A percentile compares a stretch with the other conserved stretches of the same genome.
Evolutionary conservation across 768 basidiomycete genomes (phyloP).

Genomic region (Hygrocybe coccinea): DNA sequence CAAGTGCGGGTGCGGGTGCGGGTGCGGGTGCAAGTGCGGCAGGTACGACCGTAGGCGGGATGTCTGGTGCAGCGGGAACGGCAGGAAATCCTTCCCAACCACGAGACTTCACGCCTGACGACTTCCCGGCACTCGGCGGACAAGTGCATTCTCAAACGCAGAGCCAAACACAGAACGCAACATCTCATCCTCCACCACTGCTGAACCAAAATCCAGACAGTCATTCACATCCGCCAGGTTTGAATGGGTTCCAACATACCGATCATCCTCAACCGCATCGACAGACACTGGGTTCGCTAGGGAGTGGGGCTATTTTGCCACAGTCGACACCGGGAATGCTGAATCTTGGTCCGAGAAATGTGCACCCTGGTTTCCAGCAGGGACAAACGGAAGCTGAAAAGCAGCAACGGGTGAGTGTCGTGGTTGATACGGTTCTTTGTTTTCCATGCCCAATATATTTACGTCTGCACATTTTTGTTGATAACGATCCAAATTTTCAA

Average conservation of each 20-base stretch:
- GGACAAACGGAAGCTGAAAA: conserved; percentile 67
- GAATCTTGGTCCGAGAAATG: conserved; percentile 46
- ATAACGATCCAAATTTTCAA: not conserved
- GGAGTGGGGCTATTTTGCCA: conserved; percentile 34
- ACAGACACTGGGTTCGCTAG: conserved; percentile 49
- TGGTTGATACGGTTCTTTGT: conserved; percentile 10
- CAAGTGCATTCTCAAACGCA: conserved; percentile 40
- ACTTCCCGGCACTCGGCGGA: conserved; percentile 83
- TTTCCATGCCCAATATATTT: conserved; percentile 4
- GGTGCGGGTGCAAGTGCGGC: conserved; percentile 27
- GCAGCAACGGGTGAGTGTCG: conserved; percentile 52
- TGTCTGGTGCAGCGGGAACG: conserved; percentile 15
- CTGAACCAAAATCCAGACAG: conserved; percentile 36
- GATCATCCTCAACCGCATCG: conserved; percentile 47
- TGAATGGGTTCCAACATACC: conserved; percentile 59
- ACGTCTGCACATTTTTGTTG: not conserved
- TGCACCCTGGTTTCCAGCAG: conserved; percentile 50
- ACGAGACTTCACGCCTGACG: conserved; percentile 78
- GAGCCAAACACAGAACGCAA: conserved; percentile 16
- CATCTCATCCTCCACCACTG: conserved; percentile 7
- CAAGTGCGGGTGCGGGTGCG: conserved; percentile 21
- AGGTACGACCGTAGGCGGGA: conserved; percentile 32
- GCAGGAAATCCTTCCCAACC: conserved; percentile 37
- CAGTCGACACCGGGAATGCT: conserved; percentile 63
- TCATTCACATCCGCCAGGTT: conserved; percentile 65